Base-by-base conservation (phyloP, 208 protist genomes). In the Acanthamoeba healyi region DNA sequence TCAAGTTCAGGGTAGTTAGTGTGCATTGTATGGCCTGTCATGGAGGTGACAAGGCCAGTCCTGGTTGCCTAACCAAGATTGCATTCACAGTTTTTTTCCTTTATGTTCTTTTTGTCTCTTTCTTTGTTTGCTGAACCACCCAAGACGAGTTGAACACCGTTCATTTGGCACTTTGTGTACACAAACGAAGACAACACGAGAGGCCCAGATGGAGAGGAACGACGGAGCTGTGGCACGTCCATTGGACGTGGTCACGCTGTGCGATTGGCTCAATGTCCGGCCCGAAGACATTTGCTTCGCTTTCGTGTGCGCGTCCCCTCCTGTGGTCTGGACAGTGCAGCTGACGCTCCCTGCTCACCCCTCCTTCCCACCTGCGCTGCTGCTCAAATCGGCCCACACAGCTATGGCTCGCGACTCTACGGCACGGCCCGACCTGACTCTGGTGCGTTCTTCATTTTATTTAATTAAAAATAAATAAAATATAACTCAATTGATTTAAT, bases 341-440 rank as follows among this genome's bases (percentile, higher is more conserved):
- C n/a, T n/a, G n/a, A n/a, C n/a, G n/a, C n/a, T n/a, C n/a, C 63
- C 63, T 17, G 5, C 19, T 38, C 29, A 5, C 26, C 29, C 19
- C 44, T 10, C 22, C 10, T 22, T 2, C 34, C 44, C 67, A 77
- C 67, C 26, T 77, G 4, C 3, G 7, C 63, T 32, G 26, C 1
- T 72, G n/a, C n/a, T n/a, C n/a, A n/a, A n/a, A n/a, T n/a, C n/a
- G n/a, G n/a, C n/a, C n/a, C n/a, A n/a, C 63, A 4, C 67, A 77
- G 67, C 12, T 77, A 77, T 77, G 67, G 67, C 67, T 77, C 67
- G 19, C 67, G 67, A 12, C 67, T 77, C 67, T 77, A 77, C 67
- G 67, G 67, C 67, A 77, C 67, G 34, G 67, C 67, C 1, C 67
- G 67, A 9, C 67, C 67, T 22, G 67, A 77, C 67, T 77, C 67